Base-by-base conservation (phyloP, 345 rosid species). In the Microthlaspi erraticum region DNA sequence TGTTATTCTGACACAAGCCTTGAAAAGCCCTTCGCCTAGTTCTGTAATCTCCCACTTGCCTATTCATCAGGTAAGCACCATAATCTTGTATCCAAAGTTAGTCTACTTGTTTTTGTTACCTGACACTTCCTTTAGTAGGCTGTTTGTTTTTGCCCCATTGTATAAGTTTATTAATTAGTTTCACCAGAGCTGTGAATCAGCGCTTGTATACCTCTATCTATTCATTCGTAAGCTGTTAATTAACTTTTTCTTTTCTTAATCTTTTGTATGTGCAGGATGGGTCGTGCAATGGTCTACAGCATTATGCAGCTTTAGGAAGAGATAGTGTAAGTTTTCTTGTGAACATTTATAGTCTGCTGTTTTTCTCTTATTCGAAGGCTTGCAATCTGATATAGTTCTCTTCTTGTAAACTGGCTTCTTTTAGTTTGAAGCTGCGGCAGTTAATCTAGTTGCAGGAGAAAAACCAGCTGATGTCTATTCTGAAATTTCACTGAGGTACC, bases 301-400 rank as follows among this genome's bases (percentile, higher is more conserved):
- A 94, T 76, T 94, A 94, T 82, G 97, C 99, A 70, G 99, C 99
- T 70, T 77, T 94, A 73, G 99, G 99, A 81, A 89, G 98, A 80
- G 87, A 91, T 77, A 83, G 82, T 81, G 99, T 94, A 83, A 17
- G 94, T 64, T 80, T 65, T 49, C 77, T 74, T 17, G 59, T 68
- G 66, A 46, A 69, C 33, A 62, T 31, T 38, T 55, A 13, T 46
- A 2, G 16, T 17, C 11, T 51, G 19, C 14, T 73, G 7, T 29
- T 45, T 20, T 34, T 67, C 31, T 55, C 41, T 44, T 66, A 14
- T 51, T 42, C 34, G 26, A 32, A 42, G 68, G 17, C 7, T 31
- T 61, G 34, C 63, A 26, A 51, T 36, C 58, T 48, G 54, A 70
- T 18, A 33, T 26, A 2, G 56, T 43, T 64, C 41, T 64, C 69